Evolutionary conservation across 257 asterid species (phyloP), one percentile per base, ranked within the genome.

Genomic region (Ilex aquifolium): DNA sequence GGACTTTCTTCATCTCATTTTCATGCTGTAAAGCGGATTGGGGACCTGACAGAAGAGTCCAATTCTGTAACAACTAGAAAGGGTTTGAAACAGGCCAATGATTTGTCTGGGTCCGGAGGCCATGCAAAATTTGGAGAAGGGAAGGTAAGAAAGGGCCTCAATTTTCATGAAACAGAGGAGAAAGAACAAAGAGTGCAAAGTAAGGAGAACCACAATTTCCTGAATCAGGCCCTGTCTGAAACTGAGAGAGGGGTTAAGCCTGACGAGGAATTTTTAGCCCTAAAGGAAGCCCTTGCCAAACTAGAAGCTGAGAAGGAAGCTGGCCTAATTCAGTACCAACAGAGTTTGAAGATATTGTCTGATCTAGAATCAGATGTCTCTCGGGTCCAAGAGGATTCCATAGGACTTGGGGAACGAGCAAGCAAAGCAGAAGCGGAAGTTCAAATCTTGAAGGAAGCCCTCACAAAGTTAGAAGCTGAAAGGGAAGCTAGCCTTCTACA

Each of bases 391-490:
- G 56, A 61, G 36, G 44, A 61, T 61, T 61, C 53, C 36, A 31
- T 10, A 61, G 56, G 32, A 44, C 56, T 61, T 11, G 31, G 56
- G 13, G 56, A 61, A 46, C 39, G 21, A 44, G 65, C 65, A 61
- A 21, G 56, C 7, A 21, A 15, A 46, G 36, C 65, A 21, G 65
- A 61, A 46, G 65, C 65, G 10, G 65, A 61, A 27, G 55, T 27
- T 61, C 56, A 61, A 53, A 61, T 13, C 42, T 48, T 61, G 56
- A 61, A 21, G 52, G 64, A 60, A 40, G 51, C 64, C 32, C 40
- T 60, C 13, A 17, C 64, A 15, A 60, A 60, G 27, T 48, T 61
- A 44, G 65, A 61, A 46, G 56, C 65, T 44, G 56, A 44, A n/a
- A 61, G 31, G 31, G 65, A 61, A 10, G 56, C 55, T 11, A 61